Percentiles rank a stretch among this genome's conserved stretches.
Conservation (phyloP, 305 asterid genomes). For the Petunia hybrid region DNA sequence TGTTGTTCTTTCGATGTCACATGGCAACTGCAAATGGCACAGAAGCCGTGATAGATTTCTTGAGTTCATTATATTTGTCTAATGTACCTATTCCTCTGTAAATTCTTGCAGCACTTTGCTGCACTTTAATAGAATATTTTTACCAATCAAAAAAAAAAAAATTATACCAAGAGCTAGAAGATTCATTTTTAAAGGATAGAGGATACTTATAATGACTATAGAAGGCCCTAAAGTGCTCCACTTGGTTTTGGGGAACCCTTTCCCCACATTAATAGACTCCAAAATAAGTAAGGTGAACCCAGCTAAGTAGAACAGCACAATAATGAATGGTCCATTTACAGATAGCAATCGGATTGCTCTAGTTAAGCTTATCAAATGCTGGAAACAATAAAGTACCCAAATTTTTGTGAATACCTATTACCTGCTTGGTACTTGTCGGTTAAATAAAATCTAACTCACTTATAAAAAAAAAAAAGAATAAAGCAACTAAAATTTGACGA, state of each 20-base stretch:
- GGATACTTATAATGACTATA: not conserved
- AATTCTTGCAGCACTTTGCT: too few relatives aligned
- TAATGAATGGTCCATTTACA: not conserved
- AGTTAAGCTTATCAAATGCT: not conserved
- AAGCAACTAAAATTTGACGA: not conserved
- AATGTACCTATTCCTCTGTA: too few relatives aligned
- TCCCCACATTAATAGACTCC: not conserved
- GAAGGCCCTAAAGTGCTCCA: slow-evolving; percentile 12
- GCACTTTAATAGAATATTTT: too few relatives aligned
- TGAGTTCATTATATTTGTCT: too few relatives aligned
- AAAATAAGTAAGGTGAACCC: not conserved
- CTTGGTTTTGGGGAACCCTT: not conserved
- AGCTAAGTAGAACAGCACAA: not conserved
- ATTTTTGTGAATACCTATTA: slow-evolving; percentile 14
- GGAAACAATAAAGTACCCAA: slow-evolving; percentile 5
- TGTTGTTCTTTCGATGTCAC: too few relatives aligned
- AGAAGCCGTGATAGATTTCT: too few relatives aligned
- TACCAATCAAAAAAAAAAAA: too few relatives aligned
- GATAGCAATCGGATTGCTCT: not conserved
- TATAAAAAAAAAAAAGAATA: not conserved
- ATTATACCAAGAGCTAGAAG: too few relatives aligned
- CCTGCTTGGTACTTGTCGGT: not conserved
- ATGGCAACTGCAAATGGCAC: too few relatives aligned
- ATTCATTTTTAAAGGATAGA: not conserved
- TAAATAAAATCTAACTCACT: slow-evolving; percentile 10